Conservation (phyloP, 1,284 basidiomycete genomes). For the Testicularia cyperi region DNA sequence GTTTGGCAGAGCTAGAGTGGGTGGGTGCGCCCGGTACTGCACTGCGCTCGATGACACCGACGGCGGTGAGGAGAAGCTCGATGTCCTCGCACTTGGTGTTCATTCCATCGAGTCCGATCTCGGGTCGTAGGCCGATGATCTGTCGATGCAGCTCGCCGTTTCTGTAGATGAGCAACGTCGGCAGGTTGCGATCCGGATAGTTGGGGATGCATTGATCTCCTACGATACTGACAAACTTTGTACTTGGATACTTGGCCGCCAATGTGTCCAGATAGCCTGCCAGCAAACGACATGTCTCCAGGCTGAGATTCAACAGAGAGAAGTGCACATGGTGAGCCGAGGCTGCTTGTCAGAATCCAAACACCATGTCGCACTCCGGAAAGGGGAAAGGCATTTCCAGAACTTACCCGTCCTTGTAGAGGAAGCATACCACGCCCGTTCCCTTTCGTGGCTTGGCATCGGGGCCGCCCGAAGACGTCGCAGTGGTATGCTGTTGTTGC, state of each 20-base stretch:
- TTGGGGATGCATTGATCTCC: conserved; percentile 92
- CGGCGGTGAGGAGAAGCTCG: conserved; percentile 53
- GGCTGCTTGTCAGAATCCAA: too few species aligned
- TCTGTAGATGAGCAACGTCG: conserved; percentile 88
- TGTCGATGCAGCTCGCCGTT: conserved; percentile 86
- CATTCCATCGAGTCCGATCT: conserved; percentile 68
- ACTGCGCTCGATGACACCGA: conserved; percentile 48
- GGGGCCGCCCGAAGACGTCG: background rate
- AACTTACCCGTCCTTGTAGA: conserved; percentile 82
- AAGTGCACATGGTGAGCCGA: too few species aligned
- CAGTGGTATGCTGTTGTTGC: conserved; percentile 61
- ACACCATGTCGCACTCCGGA: too few species aligned
- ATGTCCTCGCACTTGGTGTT: conserved; percentile 72
- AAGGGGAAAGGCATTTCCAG: too few species aligned
- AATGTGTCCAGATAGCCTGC: conserved; percentile 73
- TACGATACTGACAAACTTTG: conserved; percentile 94
- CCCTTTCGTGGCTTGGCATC: conserved; percentile 63
- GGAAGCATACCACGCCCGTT: conserved; percentile 81
- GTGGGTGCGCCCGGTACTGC: conserved; percentile 34
- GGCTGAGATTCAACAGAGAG: conserved; percentile 10
- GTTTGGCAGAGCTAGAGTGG: conserved; percentile 10
- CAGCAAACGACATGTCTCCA: conserved; percentile 70
- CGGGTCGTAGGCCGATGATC: conserved; percentile 71
- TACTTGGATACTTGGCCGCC: conserved; percentile 79
- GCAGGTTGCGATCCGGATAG: conserved; percentile 85